Evolutionary conservation across 441 rosid species (phyloP).

Genomic region (Melastoma candidum): DNA sequence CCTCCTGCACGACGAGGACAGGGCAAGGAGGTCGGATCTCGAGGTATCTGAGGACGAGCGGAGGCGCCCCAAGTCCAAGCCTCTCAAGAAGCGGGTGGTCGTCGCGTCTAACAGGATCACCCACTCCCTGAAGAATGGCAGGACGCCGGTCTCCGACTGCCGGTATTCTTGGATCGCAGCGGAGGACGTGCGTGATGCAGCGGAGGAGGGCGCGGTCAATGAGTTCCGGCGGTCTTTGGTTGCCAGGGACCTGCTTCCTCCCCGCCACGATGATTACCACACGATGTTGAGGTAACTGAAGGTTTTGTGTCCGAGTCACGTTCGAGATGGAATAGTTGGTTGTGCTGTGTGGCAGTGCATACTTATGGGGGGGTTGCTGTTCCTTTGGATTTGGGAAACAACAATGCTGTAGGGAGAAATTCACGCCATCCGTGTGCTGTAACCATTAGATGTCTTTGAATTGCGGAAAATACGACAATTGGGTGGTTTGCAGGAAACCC

Average conservation of each 20-base stretch:
- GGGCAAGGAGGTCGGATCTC: slow-evolving; percentile 31
- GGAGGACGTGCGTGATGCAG: slow-evolving; percentile 69
- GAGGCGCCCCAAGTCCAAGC: slow-evolving; percentile 39
- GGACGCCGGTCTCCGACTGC: slow-evolving; percentile 55
- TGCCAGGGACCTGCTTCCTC: slow-evolving; percentile 57
- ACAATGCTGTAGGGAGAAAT: too few species aligned
- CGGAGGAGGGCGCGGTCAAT: slow-evolving; percentile 64
- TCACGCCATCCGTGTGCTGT: too few species aligned
- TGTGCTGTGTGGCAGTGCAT: too few species aligned
- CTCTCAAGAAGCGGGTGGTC: slow-evolving; percentile 64
- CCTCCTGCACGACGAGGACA: slow-evolving; percentile 33
- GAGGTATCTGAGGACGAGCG: slow-evolving; percentile 65
- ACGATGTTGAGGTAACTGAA: slow-evolving; percentile 67
- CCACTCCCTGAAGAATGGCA: slow-evolving; percentile 60
- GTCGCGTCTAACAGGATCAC: slow-evolving; percentile 62
- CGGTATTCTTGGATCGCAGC: slow-evolving; percentile 42
- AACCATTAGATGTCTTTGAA: too few species aligned
- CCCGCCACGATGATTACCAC: slow-evolving; percentile 72
- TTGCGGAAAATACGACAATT: too few species aligned
- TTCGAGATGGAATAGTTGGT: too few species aligned
- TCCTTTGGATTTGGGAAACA: too few species aligned
- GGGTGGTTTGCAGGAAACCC: too few species aligned
- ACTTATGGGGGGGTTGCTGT: too few species aligned
- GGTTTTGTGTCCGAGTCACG: too few species aligned
- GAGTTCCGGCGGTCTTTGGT: slow-evolving; percentile 58